phyloP scores from a whole-genome alignment of 331 rosid genomes.

The Arachis monticola region DNA sequence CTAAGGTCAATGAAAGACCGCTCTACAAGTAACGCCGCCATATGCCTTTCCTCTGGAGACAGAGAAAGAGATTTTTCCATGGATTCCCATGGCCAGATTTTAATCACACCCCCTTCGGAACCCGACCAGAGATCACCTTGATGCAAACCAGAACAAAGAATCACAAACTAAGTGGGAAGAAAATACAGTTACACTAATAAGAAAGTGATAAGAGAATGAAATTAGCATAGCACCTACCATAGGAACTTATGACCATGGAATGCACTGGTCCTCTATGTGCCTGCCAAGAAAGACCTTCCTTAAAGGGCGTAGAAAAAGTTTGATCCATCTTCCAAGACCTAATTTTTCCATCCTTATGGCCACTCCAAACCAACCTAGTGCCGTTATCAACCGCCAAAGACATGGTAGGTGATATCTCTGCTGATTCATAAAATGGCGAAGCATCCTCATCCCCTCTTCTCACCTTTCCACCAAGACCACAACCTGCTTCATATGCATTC shows the following conservation, averaged over 20 bases:
- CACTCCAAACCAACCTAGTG: slow-evolving; percentile 77
- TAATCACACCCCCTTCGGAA: slow-evolving; percentile 87
- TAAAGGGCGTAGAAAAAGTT: slow-evolving; percentile 66
- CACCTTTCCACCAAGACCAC: slow-evolving; percentile 76
- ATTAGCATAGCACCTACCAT: slow-evolving; percentile 44
- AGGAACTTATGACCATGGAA: slow-evolving; percentile 67
- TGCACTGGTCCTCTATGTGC: slow-evolving; percentile 89
- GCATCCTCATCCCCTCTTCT: slow-evolving; percentile 96
- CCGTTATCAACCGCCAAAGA: slow-evolving; percentile 74
- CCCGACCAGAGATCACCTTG: slow-evolving; percentile 98
- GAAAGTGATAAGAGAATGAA: background rate
- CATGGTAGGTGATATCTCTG: slow-evolving; percentile 71
- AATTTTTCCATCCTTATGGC: slow-evolving; percentile 97
- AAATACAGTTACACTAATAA: background rate
- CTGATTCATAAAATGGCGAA: slow-evolving; percentile 80
- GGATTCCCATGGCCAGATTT: slow-evolving; percentile 99
- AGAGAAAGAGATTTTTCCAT: slow-evolving; percentile 87
- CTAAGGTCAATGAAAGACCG: slow-evolving; percentile 84
- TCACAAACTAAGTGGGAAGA: too few species aligned
- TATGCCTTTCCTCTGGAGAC: slow-evolving; percentile 85
- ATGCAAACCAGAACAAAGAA: slow-evolving; percentile 17
- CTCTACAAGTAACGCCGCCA: slow-evolving; percentile 98
- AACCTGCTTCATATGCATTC: slow-evolving; percentile 64
- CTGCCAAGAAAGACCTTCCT: slow-evolving; percentile 99
- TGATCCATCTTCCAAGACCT: slow-evolving; percentile 93